These are phyloP conservation scores for Prinsepia uniflora DNA, from an alignment of 306 rosid genomes.

Conservation along the genomic window DNA sequence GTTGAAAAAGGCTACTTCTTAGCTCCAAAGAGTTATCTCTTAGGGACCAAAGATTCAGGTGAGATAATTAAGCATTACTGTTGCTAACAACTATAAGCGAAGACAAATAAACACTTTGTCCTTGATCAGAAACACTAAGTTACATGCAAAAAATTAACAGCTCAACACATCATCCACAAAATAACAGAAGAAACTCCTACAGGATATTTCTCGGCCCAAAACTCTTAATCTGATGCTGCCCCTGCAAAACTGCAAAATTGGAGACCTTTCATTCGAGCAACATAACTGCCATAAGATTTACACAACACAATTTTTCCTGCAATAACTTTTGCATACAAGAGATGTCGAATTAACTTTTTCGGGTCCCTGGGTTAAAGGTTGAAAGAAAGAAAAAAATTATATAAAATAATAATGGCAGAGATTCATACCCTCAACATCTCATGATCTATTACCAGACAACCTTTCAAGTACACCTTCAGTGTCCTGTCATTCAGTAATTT, in stretches of 20 bases:
- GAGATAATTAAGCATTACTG: neutral
- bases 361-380: slow-evolving; percentile 1
- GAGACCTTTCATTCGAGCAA: slow-evolving; percentile 31
- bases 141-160: slow-evolving; percentile 12
- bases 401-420: neutral
- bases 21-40: no score
- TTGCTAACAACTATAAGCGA: neutral
- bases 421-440: slow-evolving; percentile 17
- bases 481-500: slow-evolving; percentile 10
- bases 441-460: slow-evolving; percentile 9
- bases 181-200: slow-evolving; percentile 34
- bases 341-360: neutral
- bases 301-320: slow-evolving; percentile 10
- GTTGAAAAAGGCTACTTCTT: no score
- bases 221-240: slow-evolving; percentile 37
- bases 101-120: neutral
- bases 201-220: slow-evolving; percentile 35
- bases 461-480: slow-evolving; percentile 12
- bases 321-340: slow-evolving; percentile 7
- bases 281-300: slow-evolving; percentile 20
- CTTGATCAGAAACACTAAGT: neutral
- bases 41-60: no score
- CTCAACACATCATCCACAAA: slow-evolving; percentile 23
- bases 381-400: neutral
- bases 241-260: slow-evolving; percentile 35